Conservation (phyloP, 371 early-diverging fungal genomes). For the Saksenaea vasiformis region DNA sequence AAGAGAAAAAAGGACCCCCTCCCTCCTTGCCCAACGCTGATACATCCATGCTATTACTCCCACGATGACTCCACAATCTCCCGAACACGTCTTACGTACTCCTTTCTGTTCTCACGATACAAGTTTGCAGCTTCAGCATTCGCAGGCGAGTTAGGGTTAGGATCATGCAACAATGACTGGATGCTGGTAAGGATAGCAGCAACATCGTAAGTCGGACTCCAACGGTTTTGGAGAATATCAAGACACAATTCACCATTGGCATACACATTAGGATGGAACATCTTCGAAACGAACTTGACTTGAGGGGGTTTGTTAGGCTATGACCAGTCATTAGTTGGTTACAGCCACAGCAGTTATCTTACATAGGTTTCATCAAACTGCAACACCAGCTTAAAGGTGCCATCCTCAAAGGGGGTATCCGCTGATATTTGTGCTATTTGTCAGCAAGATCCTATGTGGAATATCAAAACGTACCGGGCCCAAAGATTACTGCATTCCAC, state of each 20-base stretch:
- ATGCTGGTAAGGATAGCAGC: conserved; percentile 96
- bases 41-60: conserved; percentile 49
- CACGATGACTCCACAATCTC: conserved; percentile 95
- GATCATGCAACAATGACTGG: conserved; percentile 97
- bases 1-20: neutral
- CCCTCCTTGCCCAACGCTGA: neutral
- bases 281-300: conserved; percentile 94
- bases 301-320: conserved; percentile 98
- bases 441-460: neutral
- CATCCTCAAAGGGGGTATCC: conserved; percentile 99
- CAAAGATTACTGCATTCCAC: conserved; percentile 99
- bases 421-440: conserved; percentile 39
- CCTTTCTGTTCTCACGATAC: conserved; percentile 91
- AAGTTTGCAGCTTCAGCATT: conserved; percentile 98
- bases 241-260: conserved; percentile 98
- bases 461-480: conserved; percentile 66
- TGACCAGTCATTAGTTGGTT: neutral
- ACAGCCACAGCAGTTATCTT: conserved; percentile 13
- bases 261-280: conserved; percentile 99
- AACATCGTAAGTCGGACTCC: conserved; percentile 98
- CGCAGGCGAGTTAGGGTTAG: conserved; percentile 98
- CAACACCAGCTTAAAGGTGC: conserved; percentile 96
- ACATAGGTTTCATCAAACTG: conserved; percentile 96
- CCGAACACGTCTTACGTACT: conserved; percentile 91
- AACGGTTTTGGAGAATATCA: conserved; percentile 98